These are phyloP conservation scores for Millerozyma acaciae DNA, from an alignment of 805 yeast genomes.

Conservation along the genomic window DNA sequence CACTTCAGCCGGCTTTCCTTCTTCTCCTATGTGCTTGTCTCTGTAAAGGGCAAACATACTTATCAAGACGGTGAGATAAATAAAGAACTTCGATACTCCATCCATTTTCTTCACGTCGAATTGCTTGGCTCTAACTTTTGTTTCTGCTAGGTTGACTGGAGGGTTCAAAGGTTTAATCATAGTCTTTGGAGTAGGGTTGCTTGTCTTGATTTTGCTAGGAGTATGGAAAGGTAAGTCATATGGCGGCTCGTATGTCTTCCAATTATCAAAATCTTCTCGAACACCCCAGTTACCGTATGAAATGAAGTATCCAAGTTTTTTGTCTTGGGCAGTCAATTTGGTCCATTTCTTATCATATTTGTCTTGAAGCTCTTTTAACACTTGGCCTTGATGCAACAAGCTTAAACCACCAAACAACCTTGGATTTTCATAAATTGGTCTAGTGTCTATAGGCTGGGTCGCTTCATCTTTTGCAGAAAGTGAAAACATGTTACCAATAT, in stretches of 20 bases:
- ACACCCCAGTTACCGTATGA: slow-evolving; percentile 73
- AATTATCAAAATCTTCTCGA: slow-evolving; percentile 51
- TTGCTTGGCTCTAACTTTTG: slow-evolving; percentile 42
- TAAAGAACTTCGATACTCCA: slow-evolving; percentile 51
- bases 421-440: slow-evolving; percentile 40
- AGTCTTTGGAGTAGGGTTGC: slow-evolving; percentile 21
- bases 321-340: slow-evolving; percentile 43
- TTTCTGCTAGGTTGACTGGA: slow-evolving; percentile 40
- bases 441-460: slow-evolving; percentile 45
- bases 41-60: slow-evolving; percentile 50
- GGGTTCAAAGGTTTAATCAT: slow-evolving; percentile 31
- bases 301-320: slow-evolving; percentile 56
- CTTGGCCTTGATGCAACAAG: slow-evolving; percentile 56
- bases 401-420: slow-evolving; percentile 26
- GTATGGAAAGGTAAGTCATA: slow-evolving; percentile 56
- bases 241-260: slow-evolving; percentile 45
- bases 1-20: slow-evolving; percentile 36
- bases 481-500: slow-evolving; percentile 33
- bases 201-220: slow-evolving; percentile 31
- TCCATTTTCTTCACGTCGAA: slow-evolving; percentile 51
- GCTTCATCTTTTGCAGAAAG: slow-evolving; percentile 35
- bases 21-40: slow-evolving; percentile 51
- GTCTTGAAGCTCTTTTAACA: slow-evolving; percentile 47
- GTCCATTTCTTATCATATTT: slow-evolving; percentile 56
- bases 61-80: slow-evolving; percentile 47